Evolutionary conservation across 129 eudicot species (phyloP), one percentile per base, ranked within the genome.

Genomic region (Escallonia herrerae): DNA sequence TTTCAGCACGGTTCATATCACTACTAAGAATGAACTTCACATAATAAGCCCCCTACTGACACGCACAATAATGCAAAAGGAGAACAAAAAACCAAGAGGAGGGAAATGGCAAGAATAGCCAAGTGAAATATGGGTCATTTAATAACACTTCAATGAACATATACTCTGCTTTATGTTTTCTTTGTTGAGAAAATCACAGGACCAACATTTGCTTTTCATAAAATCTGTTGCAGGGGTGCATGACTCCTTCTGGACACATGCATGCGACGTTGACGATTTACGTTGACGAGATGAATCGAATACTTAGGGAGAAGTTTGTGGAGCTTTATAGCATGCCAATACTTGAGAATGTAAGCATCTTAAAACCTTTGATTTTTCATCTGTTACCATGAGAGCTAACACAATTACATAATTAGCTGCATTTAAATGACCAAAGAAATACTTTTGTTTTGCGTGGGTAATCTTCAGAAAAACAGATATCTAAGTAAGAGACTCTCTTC

Each of bases 181-280:
- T 64, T 8, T n/a, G 14, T 12, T 12, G 56, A 48, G 37, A 12
- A 40, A 37, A 46, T 15, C 13, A 2, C 7, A 14, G 54, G n/a
- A 39, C 15, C 10, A 3, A 44, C 15, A 8, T 44, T 61, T 46
- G 51, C 49, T 47, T 56, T 33, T 62, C 52, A 33, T 74, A 10
- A 51, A 40, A 51, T 45, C 53, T 67, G 8, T 49, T 62, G 72
- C 88, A 91, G 97, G 97, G 56, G 97, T 91, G 72, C 97, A 91
- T 58, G 97, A 91, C 66, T 91, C 97, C 8, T 91, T 87, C 75
- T 91, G 97, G 97, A 91, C 97, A 37, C 97, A 91, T 75, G 97
- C 97, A 38, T 83, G 97, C 61, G 91, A 91, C 63, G 84, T 91
- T 44, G 97, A 91, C 69, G 65, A 59, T n/a, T n/a, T n/a, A 91